Percentiles rank a stretch among this genome's conserved stretches.
These are phyloP conservation scores for Coniochaeta hoffmannii DNA, from an alignment of 2,329 filamentous ascomycete genomes.

Conservation along the genomic window DNA sequence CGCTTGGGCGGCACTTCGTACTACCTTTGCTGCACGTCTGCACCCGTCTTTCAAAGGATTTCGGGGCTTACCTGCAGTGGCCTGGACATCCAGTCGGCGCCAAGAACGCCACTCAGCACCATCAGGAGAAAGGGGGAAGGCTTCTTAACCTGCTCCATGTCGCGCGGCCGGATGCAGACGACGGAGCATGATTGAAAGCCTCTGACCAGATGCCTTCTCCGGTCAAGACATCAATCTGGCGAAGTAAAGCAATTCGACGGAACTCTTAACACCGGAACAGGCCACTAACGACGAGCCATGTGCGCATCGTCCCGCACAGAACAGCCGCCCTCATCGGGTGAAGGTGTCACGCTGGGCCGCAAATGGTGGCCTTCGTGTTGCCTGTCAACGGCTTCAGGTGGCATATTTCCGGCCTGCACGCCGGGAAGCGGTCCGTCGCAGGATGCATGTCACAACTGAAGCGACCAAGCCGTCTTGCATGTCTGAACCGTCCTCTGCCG, in stretches of 20 bases:
- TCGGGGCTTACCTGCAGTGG: neutral
- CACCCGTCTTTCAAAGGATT: neutral
- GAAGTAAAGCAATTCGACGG: too few relatives aligned
- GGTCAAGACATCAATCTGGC: too few relatives aligned
- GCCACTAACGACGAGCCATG: too few relatives aligned
- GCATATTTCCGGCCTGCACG: neutral
- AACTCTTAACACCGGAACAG: too few relatives aligned
- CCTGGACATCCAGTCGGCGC: conserved; percentile 7
- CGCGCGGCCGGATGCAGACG: neutral
- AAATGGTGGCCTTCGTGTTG: neutral
- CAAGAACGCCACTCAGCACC: conserved; percentile 2
- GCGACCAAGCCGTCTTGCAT: neutral
- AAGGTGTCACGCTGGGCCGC: too few relatives aligned
- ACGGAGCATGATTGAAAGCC: neutral
- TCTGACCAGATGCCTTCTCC: too few relatives aligned
- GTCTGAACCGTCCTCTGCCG: neutral
- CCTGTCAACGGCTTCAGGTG: neutral
- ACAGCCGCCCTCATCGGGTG: too few relatives aligned
- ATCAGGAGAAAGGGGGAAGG: neutral
- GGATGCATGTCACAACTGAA: neutral
- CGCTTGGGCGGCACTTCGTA: neutral
- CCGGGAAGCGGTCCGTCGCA: neutral
- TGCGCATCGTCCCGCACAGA: neutral
- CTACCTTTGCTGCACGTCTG: neutral
- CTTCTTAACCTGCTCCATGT: conserved; percentile 1